These are phyloP conservation scores for Fonsecaea multimorphosa DNA, from an alignment of 2,329 filamentous ascomycete genomes.

Conservation along the genomic window DNA sequence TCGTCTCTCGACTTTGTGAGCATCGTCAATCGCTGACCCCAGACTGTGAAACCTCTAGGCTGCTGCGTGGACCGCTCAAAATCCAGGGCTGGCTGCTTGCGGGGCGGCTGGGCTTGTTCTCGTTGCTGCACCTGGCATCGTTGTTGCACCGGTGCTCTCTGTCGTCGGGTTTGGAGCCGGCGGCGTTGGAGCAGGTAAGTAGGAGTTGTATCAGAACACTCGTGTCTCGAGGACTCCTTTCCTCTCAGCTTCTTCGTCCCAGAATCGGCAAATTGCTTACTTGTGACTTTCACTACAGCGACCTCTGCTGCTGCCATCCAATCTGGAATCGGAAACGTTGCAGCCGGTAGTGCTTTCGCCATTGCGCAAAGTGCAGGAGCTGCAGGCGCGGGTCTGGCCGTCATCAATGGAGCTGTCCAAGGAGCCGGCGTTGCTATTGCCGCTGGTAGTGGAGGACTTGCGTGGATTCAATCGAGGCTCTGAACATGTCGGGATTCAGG, in stretches of 20 bases:
- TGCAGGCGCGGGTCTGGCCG: neutral
- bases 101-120: neutral
- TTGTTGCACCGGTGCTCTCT: neutral
- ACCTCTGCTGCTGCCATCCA: neutral
- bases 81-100: neutral
- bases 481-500: neutral
- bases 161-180: neutral
- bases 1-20: neutral
- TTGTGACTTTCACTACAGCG: neutral
- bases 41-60: neutral
- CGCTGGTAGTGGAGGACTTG: neutral
- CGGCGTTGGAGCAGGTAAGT: neutral
- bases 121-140: neutral
- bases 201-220: neutral
- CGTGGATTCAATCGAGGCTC: neutral
- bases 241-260: neutral
- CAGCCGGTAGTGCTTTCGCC: neutral
- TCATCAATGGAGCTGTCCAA: slow-evolving; percentile 1
- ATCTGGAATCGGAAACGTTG: neutral
- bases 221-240: neutral
- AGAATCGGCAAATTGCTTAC: neutral
- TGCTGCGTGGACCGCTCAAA: neutral
- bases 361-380: slow-evolving; percentile 3
- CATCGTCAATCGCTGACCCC: neutral
- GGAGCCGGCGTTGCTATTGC: neutral